Evolutionary conservation across 78 protist genomes (phyloP).

Genomic region (Monocercomonoides exilis): DNA sequence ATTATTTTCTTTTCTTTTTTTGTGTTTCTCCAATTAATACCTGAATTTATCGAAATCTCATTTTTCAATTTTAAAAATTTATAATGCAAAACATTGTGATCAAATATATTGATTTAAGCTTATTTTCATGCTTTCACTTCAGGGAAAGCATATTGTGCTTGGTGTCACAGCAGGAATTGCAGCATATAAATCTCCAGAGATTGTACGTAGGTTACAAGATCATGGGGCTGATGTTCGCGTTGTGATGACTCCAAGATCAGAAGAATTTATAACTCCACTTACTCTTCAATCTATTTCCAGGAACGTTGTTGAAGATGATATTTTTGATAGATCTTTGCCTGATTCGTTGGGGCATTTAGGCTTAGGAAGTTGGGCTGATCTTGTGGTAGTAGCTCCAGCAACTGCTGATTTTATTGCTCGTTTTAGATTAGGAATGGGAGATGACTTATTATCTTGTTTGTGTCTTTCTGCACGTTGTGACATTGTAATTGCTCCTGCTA

Average conservation of each 20-base stretch:
- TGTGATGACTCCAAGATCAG: neutral
- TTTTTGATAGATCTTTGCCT: neutral
- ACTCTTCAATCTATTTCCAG: neutral
- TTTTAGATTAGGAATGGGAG: neutral
- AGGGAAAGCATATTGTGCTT: neutral
- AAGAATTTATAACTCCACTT: neutral
- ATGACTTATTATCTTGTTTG: neutral
- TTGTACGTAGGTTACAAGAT: neutral
- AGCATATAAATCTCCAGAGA: conserved; percentile 2
- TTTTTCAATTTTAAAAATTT: no score
- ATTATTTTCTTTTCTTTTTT: no score
- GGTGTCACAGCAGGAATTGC: neutral
- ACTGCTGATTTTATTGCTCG: neutral
- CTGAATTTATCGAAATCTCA: no score
- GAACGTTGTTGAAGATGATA: neutral
- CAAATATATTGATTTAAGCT: no score
- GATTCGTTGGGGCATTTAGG: neutral
- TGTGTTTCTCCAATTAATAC: no score
- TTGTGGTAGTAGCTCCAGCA: neutral
- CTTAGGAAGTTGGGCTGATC: neutral
- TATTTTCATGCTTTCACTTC: no score
- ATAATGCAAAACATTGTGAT: no score
- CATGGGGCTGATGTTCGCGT: conserved; percentile 6
- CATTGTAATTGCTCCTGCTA: neutral
- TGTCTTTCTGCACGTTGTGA: neutral